Conservation (phyloP, 768 basidiomycete genomes). For the Tylopilus felleus region DNA sequence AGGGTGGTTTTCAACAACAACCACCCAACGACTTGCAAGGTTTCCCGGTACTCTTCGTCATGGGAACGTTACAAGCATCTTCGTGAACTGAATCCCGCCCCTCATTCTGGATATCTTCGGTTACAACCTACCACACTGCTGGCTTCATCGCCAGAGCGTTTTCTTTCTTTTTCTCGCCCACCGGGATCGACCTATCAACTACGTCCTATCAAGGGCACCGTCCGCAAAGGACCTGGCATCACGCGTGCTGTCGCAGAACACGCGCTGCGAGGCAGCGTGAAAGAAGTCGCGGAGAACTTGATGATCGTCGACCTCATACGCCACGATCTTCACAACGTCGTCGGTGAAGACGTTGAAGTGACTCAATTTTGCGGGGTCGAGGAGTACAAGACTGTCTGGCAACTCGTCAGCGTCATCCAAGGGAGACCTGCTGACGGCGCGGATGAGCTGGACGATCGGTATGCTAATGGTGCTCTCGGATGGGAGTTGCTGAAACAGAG, state of each 20-base stretch:
- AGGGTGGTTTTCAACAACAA: conserved; percentile 50
- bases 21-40: conserved; percentile 20
- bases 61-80: conserved; percentile 76
- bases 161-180: conserved; percentile 74
- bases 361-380: conserved; percentile 85
- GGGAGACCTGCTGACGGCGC: conserved; percentile 47
- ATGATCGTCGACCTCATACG: conserved; percentile 98
- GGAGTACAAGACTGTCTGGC: conserved; percentile 93
- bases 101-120: conserved; percentile 79
- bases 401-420: conserved; percentile 91
- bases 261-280: conserved; percentile 60
- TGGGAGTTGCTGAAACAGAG: conserved; percentile 77
- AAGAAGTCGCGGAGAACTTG: conserved; percentile 94
- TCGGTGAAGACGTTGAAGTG: conserved; percentile 79
- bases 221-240: conserved; percentile 64
- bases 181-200: conserved; percentile 70
- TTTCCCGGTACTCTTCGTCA: conserved; percentile 34
- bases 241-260: conserved; percentile 65
- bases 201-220: conserved; percentile 93
- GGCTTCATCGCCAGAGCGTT: conserved; percentile 89
- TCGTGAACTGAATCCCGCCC: conserved; percentile 79
- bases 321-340: conserved; percentile 82
- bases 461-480: conserved; percentile 48
- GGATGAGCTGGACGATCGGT: conserved; percentile 35
- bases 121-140: conserved; percentile 74